Evolutionary conservation across 2,329 filamentous ascomycete genomes (phyloP), one percentile per base, ranked within the genome.

Genomic region (Macroventuria anomochaeta): DNA sequence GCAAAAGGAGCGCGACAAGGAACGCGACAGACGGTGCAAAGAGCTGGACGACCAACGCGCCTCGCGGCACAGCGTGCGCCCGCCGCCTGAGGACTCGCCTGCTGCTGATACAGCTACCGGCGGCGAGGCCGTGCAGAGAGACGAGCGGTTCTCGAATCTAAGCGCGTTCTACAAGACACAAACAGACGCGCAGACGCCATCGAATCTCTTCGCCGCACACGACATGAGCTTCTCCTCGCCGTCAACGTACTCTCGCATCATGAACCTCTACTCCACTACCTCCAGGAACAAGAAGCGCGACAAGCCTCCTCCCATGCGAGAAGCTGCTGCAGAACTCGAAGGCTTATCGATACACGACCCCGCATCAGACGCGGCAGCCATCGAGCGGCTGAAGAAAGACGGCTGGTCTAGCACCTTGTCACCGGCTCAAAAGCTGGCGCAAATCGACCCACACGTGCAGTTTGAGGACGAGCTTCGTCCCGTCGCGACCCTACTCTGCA

Each of bases 111-210:
- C 60, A 1, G 40, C 62, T 5, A 54, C 48, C 13, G 21, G 37
- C 11, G 52, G 58, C 17, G 51, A 46, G 7, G 51, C 41, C 10
- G 33, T 51, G n/a, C 85, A 88, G 59, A 72, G 84, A 7, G 88
- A 91, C 23, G 83, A 89, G 7, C 85, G 89, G 28, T 96, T 93
- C 68, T 79, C 85, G 18, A 87, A 88, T 38, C 78, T 97, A 26
- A 88, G 86, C 67, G 78, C 84, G 1, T 97, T 96, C 75, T 96
- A 96, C 77, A 88, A 90, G 64, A 80, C 83, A 7, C 93, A 97
- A 69, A 80, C 96, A 13, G 82, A 85, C 13, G 63, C 73, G 29
- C 76, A 76, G 56, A 70, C 72, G 2, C 84, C 89, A 47, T 83
- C 83, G 18, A 72, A 77, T 28, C 75, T 77, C 7, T 75, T 74